Base-by-base conservation (phyloP, 768 basidiomycete species). In the Suillus luteus region DNA sequence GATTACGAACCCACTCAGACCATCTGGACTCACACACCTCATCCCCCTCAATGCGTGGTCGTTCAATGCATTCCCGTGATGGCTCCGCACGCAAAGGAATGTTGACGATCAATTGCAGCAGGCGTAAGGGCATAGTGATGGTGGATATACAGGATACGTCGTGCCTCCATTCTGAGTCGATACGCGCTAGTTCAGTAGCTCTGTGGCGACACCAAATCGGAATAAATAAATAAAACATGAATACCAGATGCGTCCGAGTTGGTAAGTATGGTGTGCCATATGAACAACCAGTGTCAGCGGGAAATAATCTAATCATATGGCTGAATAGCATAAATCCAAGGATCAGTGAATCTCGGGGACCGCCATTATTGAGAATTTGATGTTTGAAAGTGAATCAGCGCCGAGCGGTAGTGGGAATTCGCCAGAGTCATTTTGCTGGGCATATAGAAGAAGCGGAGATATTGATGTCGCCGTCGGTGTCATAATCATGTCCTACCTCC, bases 11-110 rank as follows among this genome's bases (percentile, higher is more conserved):
- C 70, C 87, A 81, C 74, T 93, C 80, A 33, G 82, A 79, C 33
- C 81, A 75, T 2, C 89, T 88, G 33, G 79, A 71, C 64, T 81
- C 83, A 69, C 93, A 94, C 31, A 94, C 77, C 64, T 92, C 91
- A 68, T 94, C 92, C 3, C 92, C 93, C 75, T 95, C 92, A 63
- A 84, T 80, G 27, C 87, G 85, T 72, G 94, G 93, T 44, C 87
- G 79, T 69, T 85, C 84, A 41, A 87, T 77, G 55, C 93, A 87
- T 55, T 82, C 81, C 70, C 83, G 86, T 41, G 85, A 82, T 17
- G 93, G 92, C 14, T 86, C 87, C 46, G 80, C 77, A n/a, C 89
- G 88, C 40, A 93, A 78, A 31, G 94, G 76, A 9, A 87, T 75
- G 69, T 94, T 91, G 62, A 93, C 75, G 66, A 93, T 83, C 43